These are phyloP conservation scores for Dryas integrifolia DNA, from an alignment of 331 rosid genomes.

Conservation along the genomic window DNA sequence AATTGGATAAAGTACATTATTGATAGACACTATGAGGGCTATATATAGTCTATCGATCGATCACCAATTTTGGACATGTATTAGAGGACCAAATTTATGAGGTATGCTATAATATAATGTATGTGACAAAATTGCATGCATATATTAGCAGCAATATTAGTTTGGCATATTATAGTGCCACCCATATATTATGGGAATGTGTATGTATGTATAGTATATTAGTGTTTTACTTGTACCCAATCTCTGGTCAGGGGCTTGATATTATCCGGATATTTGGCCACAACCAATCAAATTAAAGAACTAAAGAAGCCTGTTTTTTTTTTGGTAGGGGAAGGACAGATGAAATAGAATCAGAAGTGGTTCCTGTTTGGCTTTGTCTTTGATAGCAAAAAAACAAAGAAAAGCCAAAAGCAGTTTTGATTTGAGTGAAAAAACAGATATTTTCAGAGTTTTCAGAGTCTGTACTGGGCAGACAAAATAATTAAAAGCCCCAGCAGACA, in stretches of 20 bases:
- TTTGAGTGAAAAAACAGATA: not conserved
- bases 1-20: not conserved
- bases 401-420: conserved; percentile 24
- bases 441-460: conserved; percentile 20
- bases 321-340: conserved; percentile 26
- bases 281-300: conserved; percentile 29
- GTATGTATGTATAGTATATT: not conserved
- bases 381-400: conserved; percentile 30
- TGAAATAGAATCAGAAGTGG: conserved; percentile 43
- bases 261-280: conserved; percentile 24
- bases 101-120: not conserved
- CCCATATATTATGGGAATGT: not conserved
- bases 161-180: conserved; percentile 2
- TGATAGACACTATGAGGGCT: not conserved
- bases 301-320: conserved; percentile 14
- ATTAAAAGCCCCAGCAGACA: conserved; percentile 35
- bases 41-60: not conserved
- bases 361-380: conserved; percentile 36
- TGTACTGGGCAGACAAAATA: conserved; percentile 30
- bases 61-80: not conserved
- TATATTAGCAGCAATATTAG: not conserved
- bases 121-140: conserved; percentile 16
- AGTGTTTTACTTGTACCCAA: conserved; percentile 24
- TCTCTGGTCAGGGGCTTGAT: conserved; percentile 25
- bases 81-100: not conserved